Evolutionary conservation across 495 filamentous ascomycete genomes (phyloP).

Genomic region (Xanthoparmelia taractica): DNA sequence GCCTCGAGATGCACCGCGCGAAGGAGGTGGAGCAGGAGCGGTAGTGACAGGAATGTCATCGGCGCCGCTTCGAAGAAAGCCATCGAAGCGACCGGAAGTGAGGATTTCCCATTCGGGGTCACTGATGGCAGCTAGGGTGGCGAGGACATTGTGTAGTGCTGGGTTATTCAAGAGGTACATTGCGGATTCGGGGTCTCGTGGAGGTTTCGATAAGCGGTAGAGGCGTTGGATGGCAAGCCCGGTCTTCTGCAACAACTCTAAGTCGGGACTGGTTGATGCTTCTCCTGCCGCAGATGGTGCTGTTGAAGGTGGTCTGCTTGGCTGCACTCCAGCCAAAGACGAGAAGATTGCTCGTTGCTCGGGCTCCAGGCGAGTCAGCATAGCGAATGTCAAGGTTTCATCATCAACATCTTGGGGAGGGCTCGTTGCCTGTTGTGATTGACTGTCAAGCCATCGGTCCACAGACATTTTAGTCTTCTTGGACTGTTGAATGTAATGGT

Average conservation of each 20-base stretch:
- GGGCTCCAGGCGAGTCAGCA: constrained; percentile 74
- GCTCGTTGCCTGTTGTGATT: constrained; percentile 60
- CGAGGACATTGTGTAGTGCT: constrained; percentile 71
- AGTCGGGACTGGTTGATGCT: constrained; percentile 45
- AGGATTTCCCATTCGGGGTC: constrained; percentile 93
- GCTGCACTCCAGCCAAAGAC: constrained; percentile 63
- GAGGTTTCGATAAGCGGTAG: constrained; percentile 62
- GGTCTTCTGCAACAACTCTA: constrained; percentile 62
- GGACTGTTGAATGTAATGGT: constrained; percentile 80
- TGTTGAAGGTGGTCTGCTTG: constrained; percentile 37
- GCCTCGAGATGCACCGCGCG: constrained; percentile 43
- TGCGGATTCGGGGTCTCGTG: constrained; percentile 76
- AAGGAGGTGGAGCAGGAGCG: constrained; percentile 30
- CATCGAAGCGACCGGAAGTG: constrained; percentile 91
- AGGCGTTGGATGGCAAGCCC: constrained; percentile 73
- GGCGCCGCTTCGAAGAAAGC: constrained; percentile 91
- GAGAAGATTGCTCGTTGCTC: constrained; percentile 71
- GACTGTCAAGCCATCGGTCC: constrained; percentile 75
- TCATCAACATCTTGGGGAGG: constrained; percentile 83
- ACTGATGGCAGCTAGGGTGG: constrained; percentile 79
- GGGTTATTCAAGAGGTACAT: constrained; percentile 85
- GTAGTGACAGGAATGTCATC: constrained; percentile 47
- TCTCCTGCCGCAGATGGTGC: constrained; percentile 8
- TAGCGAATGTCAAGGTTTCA: constrained; percentile 85
- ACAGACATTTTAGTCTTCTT: constrained; percentile 79